phyloP scores from a whole-genome alignment of 1,284 basidiomycete species.

The Ustilago bromivora region DNA sequence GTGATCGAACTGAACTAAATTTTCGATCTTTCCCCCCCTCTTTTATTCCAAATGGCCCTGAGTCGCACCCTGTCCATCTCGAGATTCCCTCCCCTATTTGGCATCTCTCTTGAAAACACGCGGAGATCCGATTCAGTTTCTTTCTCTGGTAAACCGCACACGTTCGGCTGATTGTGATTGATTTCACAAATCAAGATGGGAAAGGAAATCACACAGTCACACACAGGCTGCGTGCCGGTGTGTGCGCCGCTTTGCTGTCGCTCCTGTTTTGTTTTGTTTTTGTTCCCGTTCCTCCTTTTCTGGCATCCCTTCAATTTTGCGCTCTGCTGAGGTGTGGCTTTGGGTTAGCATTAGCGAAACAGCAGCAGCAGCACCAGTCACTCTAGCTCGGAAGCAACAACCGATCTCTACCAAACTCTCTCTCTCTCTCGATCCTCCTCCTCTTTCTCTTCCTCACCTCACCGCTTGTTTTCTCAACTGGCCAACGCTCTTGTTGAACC shows the following conservation, averaged over 20 bases:
- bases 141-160: constrained; percentile 1
- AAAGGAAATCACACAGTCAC: not conserved
- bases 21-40: too few relatives aligned
- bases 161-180: constrained; percentile 10
- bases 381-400: not conserved
- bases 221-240: not conserved
- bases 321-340: not conserved
- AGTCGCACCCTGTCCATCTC: constrained; percentile 11
- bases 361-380: not conserved
- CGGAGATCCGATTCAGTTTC: not conserved
- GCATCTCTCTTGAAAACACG: constrained; percentile 1
- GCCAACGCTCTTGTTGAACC: constrained; percentile 8
- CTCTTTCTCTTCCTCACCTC: constrained; percentile 10
- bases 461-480: constrained; percentile 13
- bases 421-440: constrained; percentile 8
- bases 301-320: not conserved
- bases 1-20: too few relatives aligned
- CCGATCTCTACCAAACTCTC: constrained; percentile 3
- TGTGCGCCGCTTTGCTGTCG: not conserved
- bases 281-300: not conserved
- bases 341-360: not conserved
- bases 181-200: not conserved
- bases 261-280: not conserved
- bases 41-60: constrained; percentile 4
- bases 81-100: constrained; percentile 10